Evolutionary conservation across 495 filamentous ascomycete species (phyloP).

Genomic region (Penicillium pulvis): DNA sequence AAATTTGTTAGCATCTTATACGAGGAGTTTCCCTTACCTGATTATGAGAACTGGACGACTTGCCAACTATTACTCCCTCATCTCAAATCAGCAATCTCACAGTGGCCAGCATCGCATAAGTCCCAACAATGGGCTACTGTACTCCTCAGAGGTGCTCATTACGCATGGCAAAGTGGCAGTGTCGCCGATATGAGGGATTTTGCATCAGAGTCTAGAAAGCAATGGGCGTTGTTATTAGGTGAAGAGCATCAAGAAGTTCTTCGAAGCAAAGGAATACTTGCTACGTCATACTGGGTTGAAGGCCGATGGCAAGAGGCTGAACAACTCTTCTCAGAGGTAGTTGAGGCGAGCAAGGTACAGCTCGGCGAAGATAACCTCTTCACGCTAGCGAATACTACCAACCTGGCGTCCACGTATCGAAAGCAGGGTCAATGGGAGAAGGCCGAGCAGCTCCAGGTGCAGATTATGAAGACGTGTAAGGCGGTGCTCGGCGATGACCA

Average conservation of each 20-base stretch:
- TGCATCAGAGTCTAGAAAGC: background rate
- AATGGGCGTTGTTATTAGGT: background rate
- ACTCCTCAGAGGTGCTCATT: background rate
- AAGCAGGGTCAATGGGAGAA: conserved; percentile 1
- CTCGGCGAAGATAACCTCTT: background rate
- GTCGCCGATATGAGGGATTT: background rate
- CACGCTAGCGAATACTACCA: background rate
- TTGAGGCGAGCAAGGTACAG: background rate
- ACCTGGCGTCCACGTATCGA: background rate
- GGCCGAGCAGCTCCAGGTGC: background rate
- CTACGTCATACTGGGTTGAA: background rate
- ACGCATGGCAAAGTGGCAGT: background rate
- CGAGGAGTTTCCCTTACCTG: background rate
- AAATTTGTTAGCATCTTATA: background rate
- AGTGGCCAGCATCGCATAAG: background rate
- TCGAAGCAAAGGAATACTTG: background rate
- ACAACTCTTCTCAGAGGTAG: background rate
- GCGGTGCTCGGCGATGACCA: background rate
- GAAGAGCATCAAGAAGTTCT: background rate
- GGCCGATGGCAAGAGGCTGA: conserved; percentile 2
- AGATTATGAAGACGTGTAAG: background rate
- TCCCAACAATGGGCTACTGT: background rate
- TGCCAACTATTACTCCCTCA: background rate
- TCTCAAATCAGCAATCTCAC: background rate
- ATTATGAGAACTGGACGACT: background rate